Percentiles rank a stretch among this genome's conserved stretches.
These are phyloP conservation scores for Cyberlindnera meyerae DNA, from an alignment of 805 yeast species.

Conservation along the genomic window DNA sequence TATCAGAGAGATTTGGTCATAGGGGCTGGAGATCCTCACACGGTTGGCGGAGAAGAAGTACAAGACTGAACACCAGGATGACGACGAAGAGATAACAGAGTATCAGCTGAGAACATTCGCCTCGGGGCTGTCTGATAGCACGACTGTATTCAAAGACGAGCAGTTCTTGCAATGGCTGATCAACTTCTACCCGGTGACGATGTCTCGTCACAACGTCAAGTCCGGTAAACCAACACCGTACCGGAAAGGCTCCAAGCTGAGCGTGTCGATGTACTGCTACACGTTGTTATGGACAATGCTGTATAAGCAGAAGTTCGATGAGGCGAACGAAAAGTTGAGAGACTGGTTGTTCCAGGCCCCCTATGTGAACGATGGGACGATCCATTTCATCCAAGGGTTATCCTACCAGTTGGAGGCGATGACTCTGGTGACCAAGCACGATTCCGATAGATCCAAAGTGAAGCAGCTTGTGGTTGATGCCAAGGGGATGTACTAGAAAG, in stretches of 20 bases:
- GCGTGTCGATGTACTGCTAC: slow-evolving; percentile 14
- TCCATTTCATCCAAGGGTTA: slow-evolving; percentile 22
- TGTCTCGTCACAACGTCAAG: background rate
- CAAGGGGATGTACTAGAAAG: slow-evolving; percentile 11
- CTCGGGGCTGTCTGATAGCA: background rate
- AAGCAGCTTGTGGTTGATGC: slow-evolving; percentile 15
- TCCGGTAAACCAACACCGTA: slow-evolving; percentile 7
- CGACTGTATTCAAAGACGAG: slow-evolving; percentile 18
- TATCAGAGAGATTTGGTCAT: slow-evolving; percentile 55
- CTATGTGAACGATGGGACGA: slow-evolving; percentile 22
- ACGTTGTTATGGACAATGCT: slow-evolving; percentile 20
- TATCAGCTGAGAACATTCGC: slow-evolving; percentile 11
- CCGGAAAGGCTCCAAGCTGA: slow-evolving; percentile 11
- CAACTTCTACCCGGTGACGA: slow-evolving; percentile 8
- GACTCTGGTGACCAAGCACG: slow-evolving; percentile 1
- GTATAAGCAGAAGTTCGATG: slow-evolving; percentile 15
- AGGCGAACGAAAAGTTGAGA: slow-evolving; percentile 17
- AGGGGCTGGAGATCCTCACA: slow-evolving; percentile 52
- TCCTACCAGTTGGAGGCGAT: slow-evolving; percentile 21
- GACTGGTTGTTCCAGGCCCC: slow-evolving; percentile 16
- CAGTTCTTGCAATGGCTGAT: slow-evolving; percentile 22
- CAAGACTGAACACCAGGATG: slow-evolving; percentile 3
- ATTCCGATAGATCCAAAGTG: slow-evolving; percentile 7
- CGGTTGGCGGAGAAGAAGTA: slow-evolving; percentile 16
- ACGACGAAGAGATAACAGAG: slow-evolving; percentile 8